phyloP scores from a whole-genome alignment of 345 rosid genomes.

The Arabidopsis suecica region DNA sequence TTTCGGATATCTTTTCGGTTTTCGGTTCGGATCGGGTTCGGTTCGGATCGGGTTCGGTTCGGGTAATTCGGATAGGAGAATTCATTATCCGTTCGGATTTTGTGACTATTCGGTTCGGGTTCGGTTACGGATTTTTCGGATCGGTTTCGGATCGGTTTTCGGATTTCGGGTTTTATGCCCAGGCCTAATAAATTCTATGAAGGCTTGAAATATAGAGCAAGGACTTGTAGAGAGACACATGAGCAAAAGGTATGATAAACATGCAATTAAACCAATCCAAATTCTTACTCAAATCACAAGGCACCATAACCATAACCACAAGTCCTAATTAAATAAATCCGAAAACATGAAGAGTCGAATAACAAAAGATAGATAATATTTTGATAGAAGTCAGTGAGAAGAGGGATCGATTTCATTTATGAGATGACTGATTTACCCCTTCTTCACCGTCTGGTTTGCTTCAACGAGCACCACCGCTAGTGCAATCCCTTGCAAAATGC shows the following conservation, averaged over 20 bases:
- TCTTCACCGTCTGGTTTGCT: not conserved
- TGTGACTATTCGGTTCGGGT: too few species aligned
- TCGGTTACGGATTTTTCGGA: too few species aligned
- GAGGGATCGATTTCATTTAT: constrained; percentile 12
- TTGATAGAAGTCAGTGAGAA: constrained; percentile 1
- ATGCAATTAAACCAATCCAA: constrained; percentile 25
- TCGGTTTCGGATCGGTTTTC: too few species aligned
- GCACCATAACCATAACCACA: constrained; percentile 29
- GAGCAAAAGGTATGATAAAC: not conserved
- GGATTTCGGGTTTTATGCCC: too few species aligned
- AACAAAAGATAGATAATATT: not conserved
- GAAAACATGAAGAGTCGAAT: not conserved
- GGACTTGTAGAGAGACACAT: too few species aligned
- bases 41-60: too few species aligned
- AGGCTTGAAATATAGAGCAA: too few species aligned
- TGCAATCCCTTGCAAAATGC: constrained; percentile 84
- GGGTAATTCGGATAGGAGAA: too few species aligned
- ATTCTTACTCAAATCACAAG: constrained; percentile 34
- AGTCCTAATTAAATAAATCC: constrained; percentile 8
- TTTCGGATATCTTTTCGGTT: too few species aligned
- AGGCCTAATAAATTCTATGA: too few species aligned
- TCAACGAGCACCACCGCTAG: constrained; percentile 54
- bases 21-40: too few species aligned
- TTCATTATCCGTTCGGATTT: too few species aligned
- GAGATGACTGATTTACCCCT: constrained; percentile 3